A percentile compares a stretch with the other conserved stretches of the same genome.
phyloP scores from a whole-genome alignment of 2,329 filamentous ascomycete species.

The Pseudogymnoascus sp. region DNA sequence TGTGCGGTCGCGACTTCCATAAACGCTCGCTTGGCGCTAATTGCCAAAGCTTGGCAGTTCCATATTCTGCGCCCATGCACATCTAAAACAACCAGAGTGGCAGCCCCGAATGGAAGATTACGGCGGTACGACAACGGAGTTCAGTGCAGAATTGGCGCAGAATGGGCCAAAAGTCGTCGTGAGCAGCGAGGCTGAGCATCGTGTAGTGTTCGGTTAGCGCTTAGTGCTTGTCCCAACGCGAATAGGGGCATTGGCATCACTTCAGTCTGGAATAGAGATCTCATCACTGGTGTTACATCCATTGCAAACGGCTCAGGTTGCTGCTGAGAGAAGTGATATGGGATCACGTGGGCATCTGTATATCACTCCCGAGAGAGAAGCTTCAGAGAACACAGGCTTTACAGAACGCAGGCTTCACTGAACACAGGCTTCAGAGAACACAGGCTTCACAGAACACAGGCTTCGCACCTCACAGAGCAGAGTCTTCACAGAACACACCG shows the following conservation, averaged over 20 bases:
- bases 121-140: background rate
- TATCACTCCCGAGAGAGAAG: background rate
- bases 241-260: background rate
- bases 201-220: background rate
- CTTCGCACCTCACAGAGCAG: too few species aligned
- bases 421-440: background rate
- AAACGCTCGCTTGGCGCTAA: conserved; percentile 9
- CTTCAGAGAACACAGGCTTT: background rate
- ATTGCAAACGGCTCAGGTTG: background rate
- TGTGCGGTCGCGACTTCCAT: background rate
- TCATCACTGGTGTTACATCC: background rate
- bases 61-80: background rate
- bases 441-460: too few species aligned
- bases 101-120: background rate
- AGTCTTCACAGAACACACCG: background rate
- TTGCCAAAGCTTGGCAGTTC: background rate
- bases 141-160: background rate
- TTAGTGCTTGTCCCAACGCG: background rate
- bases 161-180: background rate
- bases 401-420: background rate
- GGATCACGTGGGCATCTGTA: background rate
- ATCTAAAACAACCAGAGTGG: background rate
- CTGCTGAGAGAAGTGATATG: background rate
- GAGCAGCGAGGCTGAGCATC: background rate
- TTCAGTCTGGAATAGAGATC: background rate